Percentiles rank a stretch among this genome's conserved stretches.
phyloP scores from a whole-genome alignment of 208 protist genomes.

The Tritrichomonas foetus region DNA sequence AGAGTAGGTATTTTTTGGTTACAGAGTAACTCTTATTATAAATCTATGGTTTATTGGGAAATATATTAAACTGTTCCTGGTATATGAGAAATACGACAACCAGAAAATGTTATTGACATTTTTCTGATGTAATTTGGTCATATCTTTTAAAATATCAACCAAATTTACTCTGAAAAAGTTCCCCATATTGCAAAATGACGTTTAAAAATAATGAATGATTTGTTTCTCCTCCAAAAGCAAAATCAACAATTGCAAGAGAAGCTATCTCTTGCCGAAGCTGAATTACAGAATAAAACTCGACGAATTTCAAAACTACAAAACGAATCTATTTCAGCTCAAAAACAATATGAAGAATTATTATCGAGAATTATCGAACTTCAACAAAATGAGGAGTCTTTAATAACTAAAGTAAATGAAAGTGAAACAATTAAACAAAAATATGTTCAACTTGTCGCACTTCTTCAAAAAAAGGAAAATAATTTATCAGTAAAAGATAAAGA shows the following conservation, averaged over 20 bases:
- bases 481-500: not conserved
- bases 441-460: not conserved
- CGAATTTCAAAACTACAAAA: not conserved
- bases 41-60: no score
- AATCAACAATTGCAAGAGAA: not conserved
- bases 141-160: no score
- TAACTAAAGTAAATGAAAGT: not conserved
- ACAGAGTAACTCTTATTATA: no score
- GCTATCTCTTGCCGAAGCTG: not conserved
- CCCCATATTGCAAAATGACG: no score
- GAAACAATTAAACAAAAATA: not conserved
- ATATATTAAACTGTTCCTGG: no score
- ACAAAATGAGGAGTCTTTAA: not conserved
- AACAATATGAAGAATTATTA: not conserved
- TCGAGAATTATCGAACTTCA: not conserved
- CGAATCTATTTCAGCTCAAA: not conserved
- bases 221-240: no score
- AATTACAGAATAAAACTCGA: not conserved
- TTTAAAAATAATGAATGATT: no score
- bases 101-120: no score
- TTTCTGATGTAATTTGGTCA: no score
- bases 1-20: no score
- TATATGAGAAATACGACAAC: no score
- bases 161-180: no score
- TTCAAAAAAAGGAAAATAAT: not conserved